These are phyloP conservation scores for Phallus indusiatus DNA, from an alignment of 768 basidiomycete species.

Conservation along the genomic window DNA sequence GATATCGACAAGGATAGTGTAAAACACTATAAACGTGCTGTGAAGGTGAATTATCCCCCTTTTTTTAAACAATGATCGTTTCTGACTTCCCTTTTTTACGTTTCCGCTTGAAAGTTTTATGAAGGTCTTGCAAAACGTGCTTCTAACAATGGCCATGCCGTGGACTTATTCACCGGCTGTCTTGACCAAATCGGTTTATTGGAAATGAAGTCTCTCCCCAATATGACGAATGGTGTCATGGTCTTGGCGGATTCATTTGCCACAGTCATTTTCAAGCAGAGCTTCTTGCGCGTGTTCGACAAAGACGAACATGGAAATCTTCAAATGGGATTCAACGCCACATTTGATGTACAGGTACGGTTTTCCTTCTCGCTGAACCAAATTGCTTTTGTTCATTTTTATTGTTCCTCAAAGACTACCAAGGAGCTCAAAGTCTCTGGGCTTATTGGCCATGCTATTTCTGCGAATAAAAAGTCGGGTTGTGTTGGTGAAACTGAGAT, in stretches of 20 bases:
- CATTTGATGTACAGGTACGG: slow-evolving; percentile 89
- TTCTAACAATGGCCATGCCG: slow-evolving; percentile 88
- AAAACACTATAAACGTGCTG: slow-evolving; percentile 94
- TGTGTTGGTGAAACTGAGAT: slow-evolving; percentile 99
- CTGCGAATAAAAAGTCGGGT: slow-evolving; percentile 90
- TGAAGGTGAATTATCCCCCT: slow-evolving; percentile 60
- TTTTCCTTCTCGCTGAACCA: background rate
- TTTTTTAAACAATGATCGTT: background rate
- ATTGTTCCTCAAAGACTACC: slow-evolving; percentile 56
- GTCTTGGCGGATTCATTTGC: slow-evolving; percentile 95
- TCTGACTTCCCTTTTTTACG: slow-evolving; percentile 9
- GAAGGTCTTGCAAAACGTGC: slow-evolving; percentile 88
- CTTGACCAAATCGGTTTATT: slow-evolving; percentile 95
- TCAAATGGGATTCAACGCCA: slow-evolving; percentile 98
- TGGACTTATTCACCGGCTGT: slow-evolving; percentile 95
- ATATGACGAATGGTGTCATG: slow-evolving; percentile 94
- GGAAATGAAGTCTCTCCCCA: slow-evolving; percentile 95
- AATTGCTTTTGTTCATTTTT: slow-evolving; percentile 4
- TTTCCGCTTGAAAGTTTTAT: slow-evolving; percentile 62
- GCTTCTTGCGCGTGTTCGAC: slow-evolving; percentile 84
- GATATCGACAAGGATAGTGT: slow-evolving; percentile 96
- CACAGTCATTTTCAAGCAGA: slow-evolving; percentile 98
- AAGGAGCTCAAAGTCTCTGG: slow-evolving; percentile 99
- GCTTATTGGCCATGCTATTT: slow-evolving; percentile 94
- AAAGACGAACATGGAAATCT: slow-evolving; percentile 90